Percentiles rank a stretch among this genome's conserved stretches.
phyloP scores from a whole-genome alignment of 768 basidiomycete species.

The Mrakia gelida region DNA sequence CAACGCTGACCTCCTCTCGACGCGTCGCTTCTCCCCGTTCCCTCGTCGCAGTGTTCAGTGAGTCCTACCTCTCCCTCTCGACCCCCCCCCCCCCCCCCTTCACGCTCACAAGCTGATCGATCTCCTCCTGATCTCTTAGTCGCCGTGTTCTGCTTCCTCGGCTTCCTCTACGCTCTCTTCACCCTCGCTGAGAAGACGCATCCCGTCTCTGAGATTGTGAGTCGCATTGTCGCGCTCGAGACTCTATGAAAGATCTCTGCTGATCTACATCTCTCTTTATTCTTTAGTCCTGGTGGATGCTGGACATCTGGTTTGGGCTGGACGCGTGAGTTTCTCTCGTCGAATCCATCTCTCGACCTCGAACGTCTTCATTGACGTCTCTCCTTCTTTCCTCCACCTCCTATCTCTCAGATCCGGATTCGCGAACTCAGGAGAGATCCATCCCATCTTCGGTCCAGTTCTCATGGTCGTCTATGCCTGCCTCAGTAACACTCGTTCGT shows the following conservation, averaged over 20 bases:
- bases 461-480: slow-evolving; percentile 72
- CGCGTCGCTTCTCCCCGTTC: slow-evolving; percentile 56
- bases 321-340: slow-evolving; percentile 55
- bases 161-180: slow-evolving; percentile 89
- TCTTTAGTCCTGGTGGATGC: slow-evolving; percentile 71
- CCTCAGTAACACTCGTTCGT: slow-evolving; percentile 74
- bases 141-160: slow-evolving; percentile 80
- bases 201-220: slow-evolving; percentile 13
- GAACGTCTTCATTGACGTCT: background rate
- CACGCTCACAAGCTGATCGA: slow-evolving; percentile 46
- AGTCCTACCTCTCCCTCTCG: slow-evolving; percentile 36
- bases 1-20: background rate
- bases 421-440: slow-evolving; percentile 53
- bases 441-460: slow-evolving; percentile 71
- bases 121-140: slow-evolving; percentile 53
- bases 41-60: slow-evolving; percentile 56
- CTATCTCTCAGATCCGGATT: slow-evolving; percentile 54
- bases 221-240: background rate
- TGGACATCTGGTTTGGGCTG: slow-evolving; percentile 85
- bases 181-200: slow-evolving; percentile 59
- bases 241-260: background rate
- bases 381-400: background rate
- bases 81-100: background rate
- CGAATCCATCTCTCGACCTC: background rate
- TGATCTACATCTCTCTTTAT: too few relatives aligned